Conservation (phyloP, 225 moss, liverwort and hornwort genomes). For the Pseudisothecium myosuroides region DNA sequence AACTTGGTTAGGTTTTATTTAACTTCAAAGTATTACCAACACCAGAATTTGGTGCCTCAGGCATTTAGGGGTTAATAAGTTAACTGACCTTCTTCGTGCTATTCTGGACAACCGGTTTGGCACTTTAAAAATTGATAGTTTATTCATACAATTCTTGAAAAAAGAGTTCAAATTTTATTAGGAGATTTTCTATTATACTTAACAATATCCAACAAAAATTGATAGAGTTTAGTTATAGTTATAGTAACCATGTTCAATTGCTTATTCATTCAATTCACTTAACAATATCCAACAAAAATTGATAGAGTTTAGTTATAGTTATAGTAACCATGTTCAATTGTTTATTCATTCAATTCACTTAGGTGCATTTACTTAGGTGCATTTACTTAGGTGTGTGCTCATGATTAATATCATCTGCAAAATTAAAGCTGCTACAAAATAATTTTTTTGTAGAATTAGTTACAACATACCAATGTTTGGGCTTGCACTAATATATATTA, state of each 20-base stretch:
- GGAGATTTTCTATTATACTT: accelerated
- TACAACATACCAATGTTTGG: neutral
- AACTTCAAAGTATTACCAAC: too few species aligned
- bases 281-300: too few species aligned
- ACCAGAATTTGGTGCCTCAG: too few species aligned
- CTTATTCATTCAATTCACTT: neutral
- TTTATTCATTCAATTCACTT: too few species aligned
- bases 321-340: too few species aligned
- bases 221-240: neutral
- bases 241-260: neutral
- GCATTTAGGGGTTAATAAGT: too few species aligned
- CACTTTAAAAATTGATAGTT: neutral
- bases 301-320: too few species aligned
- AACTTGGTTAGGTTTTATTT: too few species aligned
- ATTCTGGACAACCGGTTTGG: too few species aligned
- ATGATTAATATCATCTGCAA: neutral
- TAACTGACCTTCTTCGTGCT: too few species aligned
- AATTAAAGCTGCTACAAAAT: neutral
- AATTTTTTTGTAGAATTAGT: too few species aligned
- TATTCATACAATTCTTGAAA: neutral
- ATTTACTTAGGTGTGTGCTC: neutral
- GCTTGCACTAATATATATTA: neutral
- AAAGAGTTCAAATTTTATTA: neutral
- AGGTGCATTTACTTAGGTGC: too few species aligned
- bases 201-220: neutral